Conservation (phyloP, 1,284 basidiomycete genomes). For the Cutaneotrichosporon sp. region DNA sequence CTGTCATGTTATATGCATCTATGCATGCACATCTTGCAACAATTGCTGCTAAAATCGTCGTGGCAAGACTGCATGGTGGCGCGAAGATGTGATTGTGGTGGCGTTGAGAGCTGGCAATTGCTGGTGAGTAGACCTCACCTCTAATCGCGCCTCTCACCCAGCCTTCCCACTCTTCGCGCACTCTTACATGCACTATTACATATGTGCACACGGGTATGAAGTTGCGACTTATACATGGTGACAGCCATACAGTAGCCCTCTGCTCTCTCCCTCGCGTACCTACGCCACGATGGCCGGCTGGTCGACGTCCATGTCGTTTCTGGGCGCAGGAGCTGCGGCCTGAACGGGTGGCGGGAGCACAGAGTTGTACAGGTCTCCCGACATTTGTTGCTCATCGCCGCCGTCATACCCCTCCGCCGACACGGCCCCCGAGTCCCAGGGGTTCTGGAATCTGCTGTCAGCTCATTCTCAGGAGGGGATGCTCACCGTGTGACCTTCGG, state of each 20-base stretch:
- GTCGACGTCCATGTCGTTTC: slow-evolving; percentile 42
- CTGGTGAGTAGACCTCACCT: neutral
- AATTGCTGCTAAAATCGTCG: neutral
- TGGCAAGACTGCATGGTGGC: too few species aligned
- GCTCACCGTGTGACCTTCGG: slow-evolving; percentile 82
- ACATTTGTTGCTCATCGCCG: slow-evolving; percentile 17
- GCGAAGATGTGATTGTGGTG: too few species aligned
- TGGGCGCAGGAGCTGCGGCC: slow-evolving; percentile 30
- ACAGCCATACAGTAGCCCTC: slow-evolving; percentile 12
- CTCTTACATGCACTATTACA: slow-evolving; percentile 8
- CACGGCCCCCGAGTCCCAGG: slow-evolving; percentile 38
- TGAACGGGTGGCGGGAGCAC: slow-evolving; percentile 45
- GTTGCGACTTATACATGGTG: slow-evolving; percentile 7
- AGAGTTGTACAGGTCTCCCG: slow-evolving; percentile 29
- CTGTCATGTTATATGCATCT: neutral
- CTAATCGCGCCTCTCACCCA: neutral
- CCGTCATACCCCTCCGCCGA: slow-evolving; percentile 8
- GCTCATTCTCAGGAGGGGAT: neutral
- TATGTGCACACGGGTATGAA: slow-evolving; percentile 6
- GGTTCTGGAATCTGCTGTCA: slow-evolving; percentile 47
- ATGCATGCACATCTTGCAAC: neutral
- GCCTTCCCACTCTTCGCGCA: neutral
- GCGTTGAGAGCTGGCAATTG: neutral
- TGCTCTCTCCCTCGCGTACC: neutral
- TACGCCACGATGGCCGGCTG: slow-evolving; percentile 21